Base-by-base conservation (phyloP, 1,284 basidiomycete species). In the Binderoboletus segoi region DNA sequence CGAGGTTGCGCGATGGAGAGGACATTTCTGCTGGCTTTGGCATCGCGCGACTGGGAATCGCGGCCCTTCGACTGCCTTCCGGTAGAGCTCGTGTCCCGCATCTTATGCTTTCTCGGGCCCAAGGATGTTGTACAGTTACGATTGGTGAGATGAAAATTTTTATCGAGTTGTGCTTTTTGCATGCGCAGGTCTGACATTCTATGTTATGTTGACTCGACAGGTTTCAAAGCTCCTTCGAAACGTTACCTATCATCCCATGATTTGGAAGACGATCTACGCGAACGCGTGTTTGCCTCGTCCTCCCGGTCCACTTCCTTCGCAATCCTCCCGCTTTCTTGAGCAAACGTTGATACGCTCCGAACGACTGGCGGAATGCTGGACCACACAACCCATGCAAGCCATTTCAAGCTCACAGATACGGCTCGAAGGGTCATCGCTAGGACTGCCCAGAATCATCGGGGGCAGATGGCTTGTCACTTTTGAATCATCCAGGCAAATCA, bases 271-370 rank as follows among this genome's bases (percentile, higher is more conserved):
- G 8, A 33, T 60, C 30, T 59, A 57, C 32, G 23, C 59, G 8
- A 61, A 46, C 20, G 58, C 53, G 6, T 23, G 13, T 12, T 8
- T 59, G 6, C 58, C 57, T 21, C 53, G 53, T 21, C 53, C 58
- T 15, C 42, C 58, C 13, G 58, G 58, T 15, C 58, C 59, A 40
- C 61, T 57, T 37, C 43, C 47, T n/a, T n/a, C n/a, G n/a, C n/a
- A n/a, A n/a, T n/a, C n/a, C n/a, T n/a, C n/a, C n/a, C n/a, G n/a
- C n/a, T n/a, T n/a, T n/a, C n/a, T 59, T 10, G 53, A 59, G 24
- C 41, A 28, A 13, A 57, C 38, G 2, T 23, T 59, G 18, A 28
- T 46, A 11, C 28, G 37, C 5, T 59, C 58, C 1, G 59, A 48
- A 24, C 30, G 32, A 11, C 38, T 59, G 8, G 53, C 18, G 35